Evolutionary conservation across 2,329 filamentous ascomycete species (phyloP), one percentile per base, ranked within the genome.

Genomic region (Cyphellophora europaea): DNA sequence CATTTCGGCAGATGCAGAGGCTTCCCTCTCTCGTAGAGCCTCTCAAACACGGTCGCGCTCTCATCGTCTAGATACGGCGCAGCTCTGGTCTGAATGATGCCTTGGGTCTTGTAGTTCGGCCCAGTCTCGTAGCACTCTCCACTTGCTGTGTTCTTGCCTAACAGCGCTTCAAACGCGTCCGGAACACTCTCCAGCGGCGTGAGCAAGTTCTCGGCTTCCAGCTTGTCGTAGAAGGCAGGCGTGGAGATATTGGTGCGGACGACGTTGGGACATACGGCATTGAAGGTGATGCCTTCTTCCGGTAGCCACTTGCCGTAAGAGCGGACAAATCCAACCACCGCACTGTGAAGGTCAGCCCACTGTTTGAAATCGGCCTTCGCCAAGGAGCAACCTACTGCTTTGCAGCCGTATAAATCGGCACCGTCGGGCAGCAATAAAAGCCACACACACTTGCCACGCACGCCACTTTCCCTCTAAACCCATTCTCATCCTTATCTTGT

Each of bases 121-220:
- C 59, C 58, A 28, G 56, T 53, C 35, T 66, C 63, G 29, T 59
- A 53, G n/a, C 57, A 56, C 40, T 62, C 53, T 2, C 61, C 62
- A 17, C 55, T 60, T n/a, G 49, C 50, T n/a, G 48, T 43, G 18
- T 52, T 48, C 1, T 33, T 32, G 17, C 54, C 54, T 5, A 66
- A 38, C 30, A 62, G 54, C 10, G 50, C 49, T 33, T 58, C 50
- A 38, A 65, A 65, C 2, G 58, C 55, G 23, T 58, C 52, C n/a
- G 65, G 47, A 5, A 65, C 49, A 0, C 51, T 52, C 19, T 59
- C 46, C 49, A 66, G 63, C 1, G 57, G 53, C 6, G 57, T 58
- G 33, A 66, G 38, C 15, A 64, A 31, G 2, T 51, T 49, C 32
- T 52, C 38, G 10, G 42, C 42, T 21, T 61, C 57, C 23, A 62